Evolutionary conservation across 768 basidiomycete genomes (phyloP), one percentile per base, ranked within the genome.

Genomic region (Coprinellus micaceus): DNA sequence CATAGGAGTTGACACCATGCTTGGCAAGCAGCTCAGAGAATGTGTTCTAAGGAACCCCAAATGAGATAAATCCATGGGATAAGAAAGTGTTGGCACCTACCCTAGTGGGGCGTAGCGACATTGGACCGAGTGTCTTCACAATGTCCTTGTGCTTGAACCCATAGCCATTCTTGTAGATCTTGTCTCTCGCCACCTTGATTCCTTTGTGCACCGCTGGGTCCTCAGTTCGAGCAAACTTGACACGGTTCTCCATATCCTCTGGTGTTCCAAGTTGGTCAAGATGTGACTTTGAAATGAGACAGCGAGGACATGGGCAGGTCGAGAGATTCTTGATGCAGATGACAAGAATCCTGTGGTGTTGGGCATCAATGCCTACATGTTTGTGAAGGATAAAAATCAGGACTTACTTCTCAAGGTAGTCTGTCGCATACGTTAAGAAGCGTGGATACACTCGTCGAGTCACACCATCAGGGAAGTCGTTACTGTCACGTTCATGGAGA

Each of bases 401-500:
- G n/a, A 60, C 69, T 55, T 58, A 78, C 75, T 76, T 76, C 53
- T 77, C 75, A 9, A 69, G 74, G 57, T 76, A 77, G 60, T 74
- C 73, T 0, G 69, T 69, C 2, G 70, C 68, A 56, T 74, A 72
- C 0, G 66, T 71, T 47, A 74, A 68, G 21, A 76, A 48, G 0
- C 66, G 60, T 2, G 69, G 71, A 60, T 64, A 76, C 6, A 74
- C 46, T 2, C 60, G 60, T 0, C 73, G 65, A 4, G 25, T 15
- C 6, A 75, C 60, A 2, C 68, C 66, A 64, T 75, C 73, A 9
- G 30, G 25, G 47, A 67, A 74, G 4, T 45, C 25, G 0, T 71
- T 39, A 6, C 13, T 13, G 1, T 69, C 66, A 10, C 73, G 66
- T 0, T 74, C 72, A 58, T 75, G 57, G 15, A 43, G 30, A 55